These are phyloP conservation scores for Dendrocalamus latiflorus DNA, from an alignment of 202 grass and related monocot species.

Conservation along the genomic window DNA sequence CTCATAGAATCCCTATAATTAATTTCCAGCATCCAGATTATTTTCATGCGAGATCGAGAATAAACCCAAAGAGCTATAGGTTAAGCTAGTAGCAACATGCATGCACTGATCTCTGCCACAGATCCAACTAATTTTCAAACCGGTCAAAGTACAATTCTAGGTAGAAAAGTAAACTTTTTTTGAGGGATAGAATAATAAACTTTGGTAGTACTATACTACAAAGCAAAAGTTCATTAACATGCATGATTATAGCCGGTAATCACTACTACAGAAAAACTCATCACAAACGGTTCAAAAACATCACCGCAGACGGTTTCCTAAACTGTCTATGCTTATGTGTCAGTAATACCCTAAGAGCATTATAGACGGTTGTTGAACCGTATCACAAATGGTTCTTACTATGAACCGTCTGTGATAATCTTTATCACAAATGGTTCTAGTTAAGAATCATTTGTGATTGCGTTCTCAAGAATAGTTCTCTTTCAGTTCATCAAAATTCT, in stretches of 20 bases:
- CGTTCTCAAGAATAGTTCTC: too few species aligned
- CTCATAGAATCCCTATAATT: not conserved
- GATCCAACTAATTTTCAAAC: not conserved
- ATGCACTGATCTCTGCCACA: not conserved
- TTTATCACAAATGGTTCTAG: too few species aligned
- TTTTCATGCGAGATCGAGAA: not conserved
- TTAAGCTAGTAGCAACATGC: not conserved
- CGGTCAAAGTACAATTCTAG: not conserved
- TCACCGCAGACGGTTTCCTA: too few species aligned
- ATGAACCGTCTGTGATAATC: too few species aligned
- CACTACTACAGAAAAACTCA: too few species aligned
- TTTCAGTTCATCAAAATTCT: too few species aligned
- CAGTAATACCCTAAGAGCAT: too few species aligned
- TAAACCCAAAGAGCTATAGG: not conserved
- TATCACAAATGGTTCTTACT: too few species aligned
- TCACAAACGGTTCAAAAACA: too few species aligned
- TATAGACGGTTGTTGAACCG: too few species aligned
- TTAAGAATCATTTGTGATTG: too few species aligned
- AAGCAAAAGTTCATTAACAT: not conserved
- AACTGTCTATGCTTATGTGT: too few species aligned
- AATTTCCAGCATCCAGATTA: not conserved
- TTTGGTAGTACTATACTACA: not conserved
- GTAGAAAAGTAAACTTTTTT: not conserved
- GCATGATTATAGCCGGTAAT: not conserved
- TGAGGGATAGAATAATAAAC: not conserved